These are phyloP conservation scores for Pseudonitzschia delicatissima DNA, from an alignment of 108 stramenopile genomes.

Conservation along the genomic window DNA sequence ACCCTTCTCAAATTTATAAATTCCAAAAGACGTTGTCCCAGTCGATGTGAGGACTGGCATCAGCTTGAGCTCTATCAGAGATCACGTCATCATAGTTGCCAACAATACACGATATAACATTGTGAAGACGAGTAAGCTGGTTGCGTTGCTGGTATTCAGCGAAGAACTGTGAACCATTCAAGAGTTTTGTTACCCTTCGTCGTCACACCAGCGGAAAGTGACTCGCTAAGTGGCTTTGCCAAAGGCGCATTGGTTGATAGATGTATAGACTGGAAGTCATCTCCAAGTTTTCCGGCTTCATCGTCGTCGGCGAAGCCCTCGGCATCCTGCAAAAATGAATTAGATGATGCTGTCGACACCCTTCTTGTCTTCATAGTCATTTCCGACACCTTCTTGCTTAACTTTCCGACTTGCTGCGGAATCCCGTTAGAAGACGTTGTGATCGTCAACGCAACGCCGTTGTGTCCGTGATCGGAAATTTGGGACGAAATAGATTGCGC, in stretches of 20 bases:
- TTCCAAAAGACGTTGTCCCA: constrained; percentile 37
- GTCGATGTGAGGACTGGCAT: neutral
- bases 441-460: constrained; percentile 58
- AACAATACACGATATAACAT: constrained; percentile 71
- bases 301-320: constrained; percentile 14
- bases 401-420: neutral
- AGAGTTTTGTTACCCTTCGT: constrained; percentile 30
- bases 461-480: constrained; percentile 71
- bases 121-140: constrained; percentile 66
- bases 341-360: constrained; percentile 10
- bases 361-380: neutral
- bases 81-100: constrained; percentile 62
- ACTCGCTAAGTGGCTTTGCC: neutral
- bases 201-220: constrained; percentile 16
- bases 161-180: constrained; percentile 57
- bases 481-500: constrained; percentile 38
- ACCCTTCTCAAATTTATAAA: constrained; percentile 29
- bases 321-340: neutral
- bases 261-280: neutral
- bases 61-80: constrained; percentile 24
- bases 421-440: constrained; percentile 3
- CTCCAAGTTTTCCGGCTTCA: constrained; percentile 4
- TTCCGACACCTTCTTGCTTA: neutral
- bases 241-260: neutral
- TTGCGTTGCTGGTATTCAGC: constrained; percentile 67